Percentiles rank a stretch among this genome's conserved stretches.
Evolutionary conservation across 1,284 basidiomycete species (phyloP).

Genomic region (Malassezia equina): DNA sequence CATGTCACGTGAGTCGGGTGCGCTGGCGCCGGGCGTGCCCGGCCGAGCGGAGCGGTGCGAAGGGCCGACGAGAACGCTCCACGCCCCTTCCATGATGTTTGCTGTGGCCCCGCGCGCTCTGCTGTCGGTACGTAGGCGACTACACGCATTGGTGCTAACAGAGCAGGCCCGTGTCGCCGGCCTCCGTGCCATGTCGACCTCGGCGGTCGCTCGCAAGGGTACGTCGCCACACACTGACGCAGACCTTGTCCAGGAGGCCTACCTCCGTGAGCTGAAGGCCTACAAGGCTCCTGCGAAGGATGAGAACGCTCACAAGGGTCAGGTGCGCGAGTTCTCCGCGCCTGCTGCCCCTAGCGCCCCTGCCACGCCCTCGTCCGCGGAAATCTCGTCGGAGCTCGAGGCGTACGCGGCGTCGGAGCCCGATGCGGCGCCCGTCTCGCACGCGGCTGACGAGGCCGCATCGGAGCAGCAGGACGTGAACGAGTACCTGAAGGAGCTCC

Average conservation of each 20-base stretch:
- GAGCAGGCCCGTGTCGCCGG: constrained; percentile 8
- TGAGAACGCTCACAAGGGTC: constrained; percentile 45
- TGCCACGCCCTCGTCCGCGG: constrained; percentile 46
- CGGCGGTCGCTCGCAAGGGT: constrained; percentile 40
- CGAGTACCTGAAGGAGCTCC: constrained; percentile 45
- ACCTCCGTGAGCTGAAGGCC: constrained; percentile 75
- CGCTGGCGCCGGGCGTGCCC: constrained; percentile 16
- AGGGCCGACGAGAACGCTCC: neutral
- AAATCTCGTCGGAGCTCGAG: constrained; percentile 49
- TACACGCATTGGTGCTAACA: neutral
- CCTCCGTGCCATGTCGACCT: constrained; percentile 36
- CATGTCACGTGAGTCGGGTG: constrained; percentile 1
- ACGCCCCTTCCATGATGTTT: constrained; percentile 12
- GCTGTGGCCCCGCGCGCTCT: constrained; percentile 15
- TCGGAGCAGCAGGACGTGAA: constrained; percentile 45
- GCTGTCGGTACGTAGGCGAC: constrained; percentile 11
- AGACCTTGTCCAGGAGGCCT: constrained; percentile 88
- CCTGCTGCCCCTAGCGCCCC: constrained; percentile 49
- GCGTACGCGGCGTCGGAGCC: constrained; percentile 47
- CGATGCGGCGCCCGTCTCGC: constrained; percentile 31
- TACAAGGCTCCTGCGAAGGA: constrained; percentile 60
- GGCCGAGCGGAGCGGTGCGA: constrained; percentile 8
- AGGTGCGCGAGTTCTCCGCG: constrained; percentile 50
- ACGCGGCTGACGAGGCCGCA: constrained; percentile 20
- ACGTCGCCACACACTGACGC: constrained; percentile 11